A percentile compares a stretch with the other conserved stretches of the same genome.
Conservation (phyloP, 2,329 filamentous ascomycete genomes). For the Paracoccidioides lutzii region DNA sequence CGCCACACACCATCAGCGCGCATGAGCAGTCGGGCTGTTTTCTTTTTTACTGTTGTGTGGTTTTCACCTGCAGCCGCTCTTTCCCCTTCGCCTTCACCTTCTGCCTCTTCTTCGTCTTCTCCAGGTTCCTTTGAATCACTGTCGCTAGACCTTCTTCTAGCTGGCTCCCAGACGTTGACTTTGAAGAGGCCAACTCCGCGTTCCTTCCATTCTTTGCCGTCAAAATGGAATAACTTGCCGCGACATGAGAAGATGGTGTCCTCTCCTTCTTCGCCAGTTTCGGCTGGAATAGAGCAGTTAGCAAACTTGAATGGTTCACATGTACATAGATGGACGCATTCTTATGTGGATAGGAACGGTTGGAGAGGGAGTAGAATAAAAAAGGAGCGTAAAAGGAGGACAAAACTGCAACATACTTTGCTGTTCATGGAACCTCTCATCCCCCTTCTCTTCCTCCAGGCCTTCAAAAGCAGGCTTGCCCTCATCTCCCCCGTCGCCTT, state of each 20-base stretch:
- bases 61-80: constrained; percentile 1
- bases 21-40: constrained; percentile 64
- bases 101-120: constrained; percentile 18
- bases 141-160: constrained; percentile 42
- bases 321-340: not conserved
- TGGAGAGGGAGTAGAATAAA: not conserved
- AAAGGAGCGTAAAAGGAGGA: not conserved
- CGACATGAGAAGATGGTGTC: constrained; percentile 60
- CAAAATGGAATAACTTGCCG: constrained; percentile 74
- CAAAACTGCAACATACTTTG: constrained; percentile 44
- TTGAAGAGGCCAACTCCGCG: constrained; percentile 73
- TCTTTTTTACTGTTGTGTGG: constrained; percentile 21
- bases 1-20: constrained; percentile 80
- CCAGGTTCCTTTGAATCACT: constrained; percentile 37
- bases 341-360: not conserved
- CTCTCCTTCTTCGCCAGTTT: constrained; percentile 81
- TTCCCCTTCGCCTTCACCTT: constrained; percentile 32
- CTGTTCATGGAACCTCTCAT: constrained; percentile 41
- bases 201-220: constrained; percentile 72
- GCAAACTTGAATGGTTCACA: constrained; percentile 4
- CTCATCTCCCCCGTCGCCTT: constrained; percentile 35
- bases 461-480: constrained; percentile 34
- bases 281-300: constrained; percentile 39
- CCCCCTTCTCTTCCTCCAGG: constrained; percentile 38
- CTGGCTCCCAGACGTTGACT: constrained; percentile 57